Conservation (phyloP, 2,329 filamentous ascomycete species). For the Sarocladiaceae sp. region DNA sequence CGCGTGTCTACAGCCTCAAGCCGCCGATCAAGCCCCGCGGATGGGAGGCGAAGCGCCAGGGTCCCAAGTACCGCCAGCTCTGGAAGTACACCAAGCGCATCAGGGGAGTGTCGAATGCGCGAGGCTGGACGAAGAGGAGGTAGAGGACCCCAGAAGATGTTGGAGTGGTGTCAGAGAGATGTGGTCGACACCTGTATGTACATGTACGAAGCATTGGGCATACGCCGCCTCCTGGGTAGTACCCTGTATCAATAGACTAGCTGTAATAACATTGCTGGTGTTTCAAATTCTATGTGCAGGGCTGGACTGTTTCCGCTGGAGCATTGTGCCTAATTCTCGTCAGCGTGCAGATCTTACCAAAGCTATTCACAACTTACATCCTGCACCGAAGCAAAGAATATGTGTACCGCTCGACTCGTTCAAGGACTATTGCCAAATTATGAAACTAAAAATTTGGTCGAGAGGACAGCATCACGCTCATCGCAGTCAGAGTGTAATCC, state of each 20-base stretch:
- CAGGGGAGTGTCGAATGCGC: slow-evolving; percentile 35
- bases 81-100: slow-evolving; percentile 61
- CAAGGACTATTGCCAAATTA: too few species aligned
- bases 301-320: too few species aligned
- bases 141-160: slow-evolving; percentile 13
- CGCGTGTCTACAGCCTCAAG: slow-evolving; percentile 65
- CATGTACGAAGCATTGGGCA: neutral
- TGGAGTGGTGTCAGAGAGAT: neutral
- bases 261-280: too few species aligned
- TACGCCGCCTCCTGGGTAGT: neutral
- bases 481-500: too few species aligned
- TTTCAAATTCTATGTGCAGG: too few species aligned
- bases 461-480: too few species aligned
- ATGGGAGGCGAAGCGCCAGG: slow-evolving; percentile 61
- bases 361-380: too few species aligned
- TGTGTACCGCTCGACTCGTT: too few species aligned
- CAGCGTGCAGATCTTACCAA: too few species aligned
- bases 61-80: slow-evolving; percentile 57
- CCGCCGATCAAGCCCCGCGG: slow-evolving; percentile 53
- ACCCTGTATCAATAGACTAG: slow-evolving; percentile 2
- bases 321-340: too few species aligned
- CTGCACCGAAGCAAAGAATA: too few species aligned
- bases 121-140: slow-evolving; percentile 35
- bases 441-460: too few species aligned
- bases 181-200: slow-evolving; percentile 2